A percentile compares a stretch with the other conserved stretches of the same genome.
Conservation (phyloP, 176 grass and related monocot genomes). For the Dendrocalamus sinicus region DNA sequence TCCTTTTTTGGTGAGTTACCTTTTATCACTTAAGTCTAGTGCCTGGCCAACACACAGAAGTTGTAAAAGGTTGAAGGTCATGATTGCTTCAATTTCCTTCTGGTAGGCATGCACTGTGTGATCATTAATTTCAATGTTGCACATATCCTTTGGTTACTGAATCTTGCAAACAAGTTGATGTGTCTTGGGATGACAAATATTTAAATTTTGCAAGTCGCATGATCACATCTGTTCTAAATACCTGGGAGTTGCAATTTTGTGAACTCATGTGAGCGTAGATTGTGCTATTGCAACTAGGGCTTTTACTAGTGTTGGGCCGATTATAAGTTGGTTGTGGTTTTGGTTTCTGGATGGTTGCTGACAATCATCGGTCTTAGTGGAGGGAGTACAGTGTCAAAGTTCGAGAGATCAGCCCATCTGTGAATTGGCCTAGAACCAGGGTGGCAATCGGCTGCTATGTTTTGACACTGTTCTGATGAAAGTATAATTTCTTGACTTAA, state of each 20-base stretch:
- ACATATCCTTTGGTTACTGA: not conserved
- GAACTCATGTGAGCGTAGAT: constrained; percentile 6
- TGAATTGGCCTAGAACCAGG: constrained; percentile 6
- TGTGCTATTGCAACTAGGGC: not conserved
- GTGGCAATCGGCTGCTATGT: not conserved
- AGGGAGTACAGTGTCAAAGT: constrained; percentile 11
- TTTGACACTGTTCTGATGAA: constrained; percentile 7
- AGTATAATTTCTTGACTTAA: constrained; percentile 19
- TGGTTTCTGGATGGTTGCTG: constrained; percentile 22
- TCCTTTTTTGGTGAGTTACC: not conserved
- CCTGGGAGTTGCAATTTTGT: constrained; percentile 1
- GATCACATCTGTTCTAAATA: not conserved
- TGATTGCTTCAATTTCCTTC: constrained; percentile 22
- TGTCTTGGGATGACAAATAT: not conserved
- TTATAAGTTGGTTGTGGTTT: constrained; percentile 34
- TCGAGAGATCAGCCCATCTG: not conserved
- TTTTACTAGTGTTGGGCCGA: not conserved
- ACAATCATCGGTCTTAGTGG: constrained; percentile 10
- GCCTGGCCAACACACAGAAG: not conserved
- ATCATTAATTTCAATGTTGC: constrained; percentile 13
- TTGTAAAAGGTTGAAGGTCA: constrained; percentile 21
- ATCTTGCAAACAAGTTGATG: not conserved
- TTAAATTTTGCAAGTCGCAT: constrained; percentile 6
- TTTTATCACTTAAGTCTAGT: constrained; percentile 26
- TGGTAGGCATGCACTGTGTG: not conserved